These are phyloP conservation scores for Crepidotus variabilis DNA, from an alignment of 768 basidiomycete genomes.

Conservation along the genomic window DNA sequence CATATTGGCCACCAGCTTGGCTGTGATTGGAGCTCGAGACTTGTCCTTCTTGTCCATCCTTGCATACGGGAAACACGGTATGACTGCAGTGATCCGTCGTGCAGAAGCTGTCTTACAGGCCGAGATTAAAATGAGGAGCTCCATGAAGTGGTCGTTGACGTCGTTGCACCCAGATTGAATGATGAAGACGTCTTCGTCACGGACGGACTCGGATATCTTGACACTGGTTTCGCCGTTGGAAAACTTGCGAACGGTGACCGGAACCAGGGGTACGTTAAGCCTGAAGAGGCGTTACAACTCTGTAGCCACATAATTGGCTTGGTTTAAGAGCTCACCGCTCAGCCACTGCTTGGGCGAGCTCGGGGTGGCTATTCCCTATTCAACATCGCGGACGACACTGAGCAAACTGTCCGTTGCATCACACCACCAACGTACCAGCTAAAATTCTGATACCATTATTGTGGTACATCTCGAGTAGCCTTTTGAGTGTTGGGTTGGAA, in stretches of 20 bases:
- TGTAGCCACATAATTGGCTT: constrained; percentile 39
- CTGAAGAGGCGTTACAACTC: constrained; percentile 43
- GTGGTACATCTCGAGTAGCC: constrained; percentile 55
- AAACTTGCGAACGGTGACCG: constrained; percentile 84
- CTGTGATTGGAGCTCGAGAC: constrained; percentile 93
- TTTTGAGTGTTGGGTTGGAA: constrained; percentile 16
- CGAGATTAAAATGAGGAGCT: constrained; percentile 97
- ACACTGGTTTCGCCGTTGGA: constrained; percentile 95
- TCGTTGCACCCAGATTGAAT: constrained; percentile 88
- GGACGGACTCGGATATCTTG: constrained; percentile 91
- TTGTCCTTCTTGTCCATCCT: constrained; percentile 99
- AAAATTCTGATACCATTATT: constrained; percentile 77
- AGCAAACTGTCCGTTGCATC: constrained; percentile 4
- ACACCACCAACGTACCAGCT: constrained; percentile 49
- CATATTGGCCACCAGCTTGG: constrained; percentile 99
- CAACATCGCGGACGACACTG: constrained; percentile 12
- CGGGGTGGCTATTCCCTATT: constrained; percentile 94
- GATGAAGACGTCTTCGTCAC: constrained; percentile 99
- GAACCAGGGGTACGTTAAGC: constrained; percentile 84
- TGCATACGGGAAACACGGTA: constrained; percentile 97
- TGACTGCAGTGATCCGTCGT: constrained; percentile 92
- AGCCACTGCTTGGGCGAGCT: constrained; percentile 92
- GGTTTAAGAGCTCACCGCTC: constrained; percentile 76
- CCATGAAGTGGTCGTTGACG: constrained; percentile 97
- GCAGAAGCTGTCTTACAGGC: constrained; percentile 97